Base-by-base conservation (phyloP, 2,329 filamentous ascomycete species). In the Celoporthe dispersa region DNA sequence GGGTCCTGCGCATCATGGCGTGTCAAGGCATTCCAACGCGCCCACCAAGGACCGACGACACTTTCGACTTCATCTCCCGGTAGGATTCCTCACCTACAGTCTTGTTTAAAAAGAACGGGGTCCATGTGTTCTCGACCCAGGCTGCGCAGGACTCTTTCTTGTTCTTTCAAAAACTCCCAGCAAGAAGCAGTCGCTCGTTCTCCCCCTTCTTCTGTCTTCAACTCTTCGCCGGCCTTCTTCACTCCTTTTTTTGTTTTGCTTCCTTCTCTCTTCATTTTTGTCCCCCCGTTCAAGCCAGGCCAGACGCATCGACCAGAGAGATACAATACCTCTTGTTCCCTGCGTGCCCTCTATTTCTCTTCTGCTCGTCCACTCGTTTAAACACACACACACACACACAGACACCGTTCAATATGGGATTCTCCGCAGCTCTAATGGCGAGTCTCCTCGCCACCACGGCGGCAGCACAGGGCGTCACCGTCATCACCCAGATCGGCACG, bases 351-450 rank as follows among this genome's bases (percentile, higher is more conserved):
- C 22, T 41, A 31, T 57, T 6, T 33, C 48, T 55, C 48, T 37
- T 37, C 57, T 60, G 19, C 33, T 33, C 51, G 64, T 66, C 64
- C 64, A 57, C 35, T 66, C 51, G 22, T 66, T 66, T 39, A 8
- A 35, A 8, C 11, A 11, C 25, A 48, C 2, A 55, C 16, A 44
- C 41, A 22, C 41, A 22, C 41, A 48, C 19, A 37, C 33, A 59
- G 6, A 31, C 33, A 25, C 44, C 28, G 9, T 33, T 12, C 63
- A 66, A 37, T 8, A 66, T 66, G 66, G 28, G 39, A 6, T 28
- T 60, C 57, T 51, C 66, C 39, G 33, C 66, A 48, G 31, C 66
- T 25, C 55, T 62, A 7, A 22, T 33, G 55, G 35, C 48, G 22
- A 48, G 28, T 31, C 66, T 67, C 22, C 22, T 62, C 25, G 25